Percentiles rank a stretch among this genome's conserved stretches.
phyloP scores from a whole-genome alignment of 2,329 filamentous ascomycete species.

The Allantophomopsis lycopodina region DNA sequence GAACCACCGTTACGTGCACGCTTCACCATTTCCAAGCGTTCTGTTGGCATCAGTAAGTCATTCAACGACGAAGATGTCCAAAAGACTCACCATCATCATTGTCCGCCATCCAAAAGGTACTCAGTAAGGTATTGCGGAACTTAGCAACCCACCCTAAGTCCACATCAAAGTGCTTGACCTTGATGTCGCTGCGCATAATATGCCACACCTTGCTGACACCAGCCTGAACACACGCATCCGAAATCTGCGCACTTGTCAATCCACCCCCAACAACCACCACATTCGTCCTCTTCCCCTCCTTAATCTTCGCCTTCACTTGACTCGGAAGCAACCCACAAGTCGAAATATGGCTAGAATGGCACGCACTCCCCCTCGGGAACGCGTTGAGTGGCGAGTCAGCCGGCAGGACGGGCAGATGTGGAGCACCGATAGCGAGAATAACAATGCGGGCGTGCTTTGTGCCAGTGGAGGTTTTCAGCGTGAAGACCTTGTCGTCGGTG shows the following conservation, averaged over 20 bases:
- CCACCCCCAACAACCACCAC: slow-evolving; percentile 64
- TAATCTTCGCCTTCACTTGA: slow-evolving; percentile 36
- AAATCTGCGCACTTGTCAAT: slow-evolving; percentile 61
- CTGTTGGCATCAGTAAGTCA: slow-evolving; percentile 9
- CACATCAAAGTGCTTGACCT: slow-evolving; percentile 66
- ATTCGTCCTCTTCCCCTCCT: slow-evolving; percentile 35
- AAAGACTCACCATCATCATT: slow-evolving; percentile 62
- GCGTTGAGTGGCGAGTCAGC: slow-evolving; percentile 22
- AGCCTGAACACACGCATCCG: slow-evolving; percentile 48
- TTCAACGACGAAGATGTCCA: slow-evolving; percentile 26
- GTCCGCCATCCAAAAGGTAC: slow-evolving; percentile 65
- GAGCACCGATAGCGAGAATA: slow-evolving; percentile 58
- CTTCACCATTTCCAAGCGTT: slow-evolving; percentile 49
- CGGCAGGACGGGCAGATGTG: slow-evolving; percentile 34
- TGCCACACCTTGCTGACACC: slow-evolving; percentile 58
- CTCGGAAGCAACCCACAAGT: slow-evolving; percentile 5
- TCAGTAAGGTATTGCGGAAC: slow-evolving; percentile 65
- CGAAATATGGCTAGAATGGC: slow-evolving; percentile 2
- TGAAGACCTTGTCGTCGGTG: slow-evolving; percentile 36
- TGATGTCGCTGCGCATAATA: slow-evolving; percentile 44
- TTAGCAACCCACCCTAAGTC: slow-evolving; percentile 71
- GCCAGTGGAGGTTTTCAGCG: slow-evolving; percentile 39
- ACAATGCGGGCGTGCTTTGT: slow-evolving; percentile 45
- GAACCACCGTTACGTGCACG: slow-evolving; percentile 61
- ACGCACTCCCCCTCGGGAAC: slow-evolving; percentile 5